Base-by-base conservation (phyloP, 2,329 filamentous ascomycete genomes). In the Metarhizium robertsii region DNA sequence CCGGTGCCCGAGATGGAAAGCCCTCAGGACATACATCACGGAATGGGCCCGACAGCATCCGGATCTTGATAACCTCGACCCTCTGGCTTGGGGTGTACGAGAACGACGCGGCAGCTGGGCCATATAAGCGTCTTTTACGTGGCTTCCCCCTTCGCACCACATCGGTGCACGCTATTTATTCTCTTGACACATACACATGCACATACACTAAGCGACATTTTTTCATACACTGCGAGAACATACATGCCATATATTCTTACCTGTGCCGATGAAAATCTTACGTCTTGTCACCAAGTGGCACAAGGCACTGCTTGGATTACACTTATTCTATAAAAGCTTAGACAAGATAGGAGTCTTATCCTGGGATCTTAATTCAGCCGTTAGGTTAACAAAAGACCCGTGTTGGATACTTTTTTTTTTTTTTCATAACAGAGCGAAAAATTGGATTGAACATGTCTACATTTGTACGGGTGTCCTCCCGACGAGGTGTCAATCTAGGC, bases 21-120 rank as follows among this genome's bases (percentile, higher is more conserved):
- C 92, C 1, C 75, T 97, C 47, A 86, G 86, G 65, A 67, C 85
- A 45, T 97, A 97, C 68, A 88, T 97, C 43, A 79, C 79, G 42
- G 91, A 96, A 69, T 97, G 92, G 92, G 92, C 88, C 29, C 79
- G 87, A 55, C 91, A 96, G 70, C 89, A 95, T 67, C 90, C 91
- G 5, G 79, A 83, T 59, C 83, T 94, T 69, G 78, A 83, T 61
- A 75, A 76, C 55, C 76, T 82, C 59, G 77, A 78, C 54, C 75
- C 80, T 3, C 71, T 81, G 60, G 80, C 81, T 4, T 90, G 87
- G 87, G 87, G 87, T 13, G 81, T 88, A 50, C 74, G 78, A 55
- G 84, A 83, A 58, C 73, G 85, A 57, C 73, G 82, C 65, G 87
- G 87, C 55, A 90, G 86, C 63, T 91, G 87, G 87, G 87, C 86